Evolutionary conservation across 257 asterid genomes (phyloP).

Genomic region (Oldenlandia corymbosa): DNA sequence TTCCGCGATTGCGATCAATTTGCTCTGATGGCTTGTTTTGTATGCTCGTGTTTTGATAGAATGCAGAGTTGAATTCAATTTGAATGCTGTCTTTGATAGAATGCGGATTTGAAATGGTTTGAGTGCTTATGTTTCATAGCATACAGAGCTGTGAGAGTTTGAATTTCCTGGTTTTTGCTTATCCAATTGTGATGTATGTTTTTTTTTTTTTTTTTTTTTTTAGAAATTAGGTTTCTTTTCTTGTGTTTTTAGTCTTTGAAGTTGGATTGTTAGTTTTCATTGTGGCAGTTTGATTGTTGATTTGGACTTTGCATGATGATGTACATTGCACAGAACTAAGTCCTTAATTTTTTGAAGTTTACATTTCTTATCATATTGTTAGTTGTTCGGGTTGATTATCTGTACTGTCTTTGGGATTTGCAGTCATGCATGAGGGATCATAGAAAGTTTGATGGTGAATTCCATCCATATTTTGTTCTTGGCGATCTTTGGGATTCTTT

Average conservation of each 20-base stretch:
- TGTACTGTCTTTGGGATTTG: constrained; percentile 25
- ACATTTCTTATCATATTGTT: neutral
- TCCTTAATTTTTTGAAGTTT: neutral
- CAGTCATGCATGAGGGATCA: constrained; percentile 65
- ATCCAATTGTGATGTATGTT: neutral
- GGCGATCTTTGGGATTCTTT: constrained; percentile 96
- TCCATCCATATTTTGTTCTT: constrained; percentile 65
- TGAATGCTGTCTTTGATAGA: too few relatives aligned
- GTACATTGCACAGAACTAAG: neutral
- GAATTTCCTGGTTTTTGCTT: too few relatives aligned
- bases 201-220: neutral
- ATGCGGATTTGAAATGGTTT: neutral
- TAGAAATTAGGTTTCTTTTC: neutral
- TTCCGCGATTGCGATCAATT: neutral
- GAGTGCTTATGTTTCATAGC: neutral
- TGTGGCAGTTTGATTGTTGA: neutral
- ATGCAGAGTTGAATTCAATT: neutral
- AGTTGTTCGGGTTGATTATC: constrained; percentile 8
- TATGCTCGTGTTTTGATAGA: neutral
- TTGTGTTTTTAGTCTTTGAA: neutral
- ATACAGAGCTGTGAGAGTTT: neutral
- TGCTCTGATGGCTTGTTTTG: too few relatives aligned
- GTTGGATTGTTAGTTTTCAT: neutral
- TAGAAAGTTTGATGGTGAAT: constrained; percentile 47
- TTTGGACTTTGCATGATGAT: neutral